Evolutionary conservation across 768 basidiomycete species (phyloP).

Genomic region (Leccinum pellstonianum): DNA sequence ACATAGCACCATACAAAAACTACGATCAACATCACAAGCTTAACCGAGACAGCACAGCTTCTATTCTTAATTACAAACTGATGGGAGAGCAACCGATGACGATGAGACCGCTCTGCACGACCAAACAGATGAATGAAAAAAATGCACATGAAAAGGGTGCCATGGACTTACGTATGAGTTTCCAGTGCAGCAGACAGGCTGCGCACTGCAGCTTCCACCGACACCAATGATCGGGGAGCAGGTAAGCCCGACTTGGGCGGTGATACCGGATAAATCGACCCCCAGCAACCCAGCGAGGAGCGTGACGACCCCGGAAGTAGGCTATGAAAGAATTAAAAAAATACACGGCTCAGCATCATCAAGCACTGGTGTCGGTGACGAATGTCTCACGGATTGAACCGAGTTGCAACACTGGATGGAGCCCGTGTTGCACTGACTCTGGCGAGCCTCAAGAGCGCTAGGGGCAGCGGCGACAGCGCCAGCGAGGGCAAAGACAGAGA

Average conservation of each 20-base stretch:
- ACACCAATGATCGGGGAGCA: background rate
- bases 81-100: constrained; percentile 1
- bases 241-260: background rate
- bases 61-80: background rate
- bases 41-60: too few species aligned
- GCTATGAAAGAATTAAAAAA: background rate
- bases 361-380: background rate
- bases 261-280: background rate
- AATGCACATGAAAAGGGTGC: background rate
- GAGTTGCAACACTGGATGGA: background rate
- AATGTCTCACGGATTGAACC: background rate
- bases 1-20: too few species aligned
- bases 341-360: background rate
- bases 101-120: background rate
- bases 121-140: background rate
- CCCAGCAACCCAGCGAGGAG: background rate
- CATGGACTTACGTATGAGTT: background rate
- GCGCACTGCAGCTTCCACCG: too few species aligned
- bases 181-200: constrained; percentile 7
- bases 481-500: background rate
- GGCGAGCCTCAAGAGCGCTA: too few species aligned
- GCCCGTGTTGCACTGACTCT: background rate
- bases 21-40: too few species aligned
- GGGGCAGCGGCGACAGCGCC: background rate
- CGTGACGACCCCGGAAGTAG: background rate